phyloP scores from a whole-genome alignment of 1,139 yeast genomes.

The Yamadazyma dendronema region DNA sequence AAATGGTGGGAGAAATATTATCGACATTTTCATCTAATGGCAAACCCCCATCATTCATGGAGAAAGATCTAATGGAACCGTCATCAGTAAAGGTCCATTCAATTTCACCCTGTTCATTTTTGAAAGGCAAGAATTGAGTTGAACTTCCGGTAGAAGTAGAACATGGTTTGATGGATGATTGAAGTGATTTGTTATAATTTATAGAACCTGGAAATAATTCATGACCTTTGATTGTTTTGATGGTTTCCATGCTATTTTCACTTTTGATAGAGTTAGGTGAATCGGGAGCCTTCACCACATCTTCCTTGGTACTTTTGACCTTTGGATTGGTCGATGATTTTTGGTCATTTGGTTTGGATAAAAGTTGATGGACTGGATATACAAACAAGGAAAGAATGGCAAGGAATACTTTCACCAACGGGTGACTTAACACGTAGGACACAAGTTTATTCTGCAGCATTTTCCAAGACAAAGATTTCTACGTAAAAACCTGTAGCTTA shows the following conservation, averaged over 20 bases:
- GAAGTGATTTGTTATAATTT: conserved; percentile 6
- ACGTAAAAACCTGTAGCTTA: too few relatives aligned
- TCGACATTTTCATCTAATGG: background rate
- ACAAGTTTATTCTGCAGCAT: conserved; percentile 6
- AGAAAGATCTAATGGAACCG: conserved; percentile 4
- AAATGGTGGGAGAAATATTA: conserved; percentile 47
- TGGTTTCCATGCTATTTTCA: background rate
- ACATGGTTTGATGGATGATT: conserved; percentile 34
- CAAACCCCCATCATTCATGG: background rate
- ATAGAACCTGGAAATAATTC: conserved; percentile 12
- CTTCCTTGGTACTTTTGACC: too few relatives aligned
- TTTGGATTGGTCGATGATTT: too few relatives aligned
- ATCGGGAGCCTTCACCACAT: background rate
- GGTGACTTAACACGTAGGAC: conserved; percentile 5
- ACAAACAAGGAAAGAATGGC: conserved; percentile 8
- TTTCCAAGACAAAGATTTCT: background rate
- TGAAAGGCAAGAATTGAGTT: conserved; percentile 49
- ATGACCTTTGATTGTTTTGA: background rate
- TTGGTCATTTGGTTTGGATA: background rate
- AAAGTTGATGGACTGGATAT: conserved; percentile 6
- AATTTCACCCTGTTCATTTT: conserved; percentile 53
- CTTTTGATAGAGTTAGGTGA: background rate
- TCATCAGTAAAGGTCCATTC: conserved; percentile 58
- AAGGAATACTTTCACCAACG: conserved; percentile 10
- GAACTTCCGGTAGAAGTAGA: conserved; percentile 42